Evolutionary conservation across 345 rosid species (phyloP), one percentile per base, ranked within the genome.

Genomic region (Cardamine chenopodiifolia): DNA sequence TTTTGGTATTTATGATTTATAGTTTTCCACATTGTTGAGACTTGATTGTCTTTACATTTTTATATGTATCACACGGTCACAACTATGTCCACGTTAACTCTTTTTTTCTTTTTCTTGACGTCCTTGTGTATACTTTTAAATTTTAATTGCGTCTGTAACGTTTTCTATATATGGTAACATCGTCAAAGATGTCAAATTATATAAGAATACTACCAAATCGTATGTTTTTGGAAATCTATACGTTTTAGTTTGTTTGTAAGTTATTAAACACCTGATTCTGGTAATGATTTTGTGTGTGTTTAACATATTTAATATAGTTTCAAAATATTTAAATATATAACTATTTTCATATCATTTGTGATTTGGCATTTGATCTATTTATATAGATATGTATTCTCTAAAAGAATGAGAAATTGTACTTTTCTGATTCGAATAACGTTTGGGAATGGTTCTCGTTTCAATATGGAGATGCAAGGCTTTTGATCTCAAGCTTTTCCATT

Each of bases 1-100:
- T 62, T 29, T 89, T 55, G 94, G 84, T 57, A 53, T 87, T 26
- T 80, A 78, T 62, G 61, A 83, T 79, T 68, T 84, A 69, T 74
- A 83, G 62, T 39, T 71, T 56, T 60, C 69, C 23, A 42, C 63
- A 26, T 40, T 62, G 52, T 47, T 18, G 10, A 34, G 39, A 34
- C 39, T 34, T 34, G 1, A 9, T 9, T 34, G 12, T 34, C 39
- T 34, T 34, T 34, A 12, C 39, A 34, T 34, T 34, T 0, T 34
- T 9, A 18, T 17, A n/a, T 18, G 52, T 17, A 47, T 7, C 22
- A n/a, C 52, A 50, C 20, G 1, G 14, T 49, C 55, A 50, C 18
- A 4, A 20, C 55, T 50, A 10, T 50, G 55, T 8, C 13, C 54
- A 49, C 54, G 22, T 35, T 47, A 4, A 40, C n/a, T 13, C 45